A percentile compares a stretch with the other conserved stretches of the same genome.
These are phyloP conservation scores for Pterulicium gracile DNA, from an alignment of 1,284 basidiomycete genomes.

Conservation along the genomic window DNA sequence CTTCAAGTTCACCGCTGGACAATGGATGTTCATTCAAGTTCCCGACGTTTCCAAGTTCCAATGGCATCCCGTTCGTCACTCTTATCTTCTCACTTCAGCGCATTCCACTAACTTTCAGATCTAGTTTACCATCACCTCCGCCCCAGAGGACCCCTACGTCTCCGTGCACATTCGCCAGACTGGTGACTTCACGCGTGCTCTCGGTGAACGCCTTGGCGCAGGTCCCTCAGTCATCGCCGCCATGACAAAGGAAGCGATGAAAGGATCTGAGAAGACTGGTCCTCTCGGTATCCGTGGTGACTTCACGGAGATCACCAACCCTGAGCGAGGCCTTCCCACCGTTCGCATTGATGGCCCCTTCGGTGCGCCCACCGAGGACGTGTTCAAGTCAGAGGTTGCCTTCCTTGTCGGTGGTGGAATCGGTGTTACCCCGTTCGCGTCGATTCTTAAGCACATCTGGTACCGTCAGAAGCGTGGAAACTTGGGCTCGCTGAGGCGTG, in stretches of 20 bases:
- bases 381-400: conserved; percentile 78
- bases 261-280: conserved; percentile 56
- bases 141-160: conserved; percentile 84
- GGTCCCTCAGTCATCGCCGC: conserved; percentile 63
- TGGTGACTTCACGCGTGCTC: conserved; percentile 75
- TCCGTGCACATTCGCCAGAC: conserved; percentile 87
- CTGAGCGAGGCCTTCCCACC: conserved; percentile 42
- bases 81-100: conserved; percentile 5
- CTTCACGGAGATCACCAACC: conserved; percentile 67
- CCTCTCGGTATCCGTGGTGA: conserved; percentile 47
- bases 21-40: conserved; percentile 85
- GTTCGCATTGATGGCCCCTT: conserved; percentile 81
- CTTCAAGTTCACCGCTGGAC: conserved; percentile 82
- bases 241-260: conserved; percentile 67
- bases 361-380: conserved; percentile 84
- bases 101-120: neutral
- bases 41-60: conserved; percentile 76
- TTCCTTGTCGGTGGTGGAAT: conserved; percentile 85
- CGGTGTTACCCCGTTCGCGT: conserved; percentile 84
- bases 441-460: conserved; percentile 89
- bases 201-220: conserved; percentile 76
- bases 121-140: conserved; percentile 87
- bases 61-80: conserved; percentile 73
- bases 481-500: conserved; percentile 67
- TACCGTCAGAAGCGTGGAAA: conserved; percentile 73